Percentiles rank a stretch among this genome's conserved stretches.
Evolutionary conservation across 768 basidiomycete species (phyloP).

Genomic region (Tulasnella sp.): DNA sequence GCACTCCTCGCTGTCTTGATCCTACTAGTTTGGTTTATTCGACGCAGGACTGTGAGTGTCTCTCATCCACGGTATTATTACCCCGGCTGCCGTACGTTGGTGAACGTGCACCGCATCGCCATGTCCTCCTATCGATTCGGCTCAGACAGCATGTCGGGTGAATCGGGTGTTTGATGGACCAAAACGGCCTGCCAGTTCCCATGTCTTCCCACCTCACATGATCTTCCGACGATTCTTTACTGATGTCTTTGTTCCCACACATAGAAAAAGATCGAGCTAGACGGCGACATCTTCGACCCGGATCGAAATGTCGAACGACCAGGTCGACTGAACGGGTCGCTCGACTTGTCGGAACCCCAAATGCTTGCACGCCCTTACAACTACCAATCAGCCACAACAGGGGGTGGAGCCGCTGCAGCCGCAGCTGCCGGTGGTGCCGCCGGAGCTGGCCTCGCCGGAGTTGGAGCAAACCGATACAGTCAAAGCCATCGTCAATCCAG

Average conservation of each 20-base stretch:
- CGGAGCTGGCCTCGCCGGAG: constrained; percentile 7
- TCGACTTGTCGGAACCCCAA: constrained; percentile 15
- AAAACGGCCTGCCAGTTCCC: not conserved
- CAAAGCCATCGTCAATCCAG: not conserved
- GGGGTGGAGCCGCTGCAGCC: constrained; percentile 6
- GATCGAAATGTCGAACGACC: constrained; percentile 29
- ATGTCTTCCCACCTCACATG: not conserved
- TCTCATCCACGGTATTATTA: not conserved
- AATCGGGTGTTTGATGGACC: not conserved
- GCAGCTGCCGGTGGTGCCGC: constrained; percentile 7
- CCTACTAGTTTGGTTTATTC: constrained; percentile 5
- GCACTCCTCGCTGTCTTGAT: not conserved
- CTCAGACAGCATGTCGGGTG: not conserved
- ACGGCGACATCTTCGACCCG: constrained; percentile 24
- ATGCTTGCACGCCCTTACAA: not conserved
- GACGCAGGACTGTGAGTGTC: constrained; percentile 24
- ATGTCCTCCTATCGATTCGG: not conserved
- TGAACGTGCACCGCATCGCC: not conserved
- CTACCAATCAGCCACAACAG: not conserved
- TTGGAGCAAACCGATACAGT: not conserved
- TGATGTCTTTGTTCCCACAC: not conserved
- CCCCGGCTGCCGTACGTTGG: not conserved
- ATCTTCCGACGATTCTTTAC: not conserved
- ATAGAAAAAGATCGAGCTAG: constrained; percentile 20
- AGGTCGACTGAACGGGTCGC: not conserved